Conservation (phyloP, 208 protist species). For the Trypanosoma lewisi region DNA sequence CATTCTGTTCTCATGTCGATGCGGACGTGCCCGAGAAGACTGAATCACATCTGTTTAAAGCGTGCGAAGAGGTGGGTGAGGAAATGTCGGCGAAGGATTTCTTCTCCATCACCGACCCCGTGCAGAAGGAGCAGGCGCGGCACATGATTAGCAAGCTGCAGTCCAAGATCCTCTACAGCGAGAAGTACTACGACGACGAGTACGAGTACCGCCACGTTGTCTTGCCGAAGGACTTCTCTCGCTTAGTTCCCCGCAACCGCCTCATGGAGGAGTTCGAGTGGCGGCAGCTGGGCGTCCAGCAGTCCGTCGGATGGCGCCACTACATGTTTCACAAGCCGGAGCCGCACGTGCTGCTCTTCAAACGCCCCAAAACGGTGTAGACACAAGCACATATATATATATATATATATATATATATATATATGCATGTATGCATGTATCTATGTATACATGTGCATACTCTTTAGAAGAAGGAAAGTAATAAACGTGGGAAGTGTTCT, state of each 20-base stretch:
- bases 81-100: constrained; percentile 54
- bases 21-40: too few relatives aligned
- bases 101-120: constrained; percentile 75
- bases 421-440: neutral
- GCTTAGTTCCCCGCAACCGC: constrained; percentile 85
- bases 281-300: constrained; percentile 96
- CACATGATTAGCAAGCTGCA: constrained; percentile 82
- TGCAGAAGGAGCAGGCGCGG: constrained; percentile 60
- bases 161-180: constrained; percentile 93
- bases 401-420: neutral
- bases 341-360: constrained; percentile 96
- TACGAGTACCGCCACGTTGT: constrained; percentile 99
- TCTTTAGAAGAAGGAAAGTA: too few relatives aligned
- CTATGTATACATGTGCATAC: too few relatives aligned
- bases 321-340: constrained; percentile 98
- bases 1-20: neutral
- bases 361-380: constrained; percentile 59
- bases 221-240: constrained; percentile 94
- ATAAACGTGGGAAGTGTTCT: too few relatives aligned
- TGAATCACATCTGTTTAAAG: neutral
- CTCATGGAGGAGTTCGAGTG: constrained; percentile 97
- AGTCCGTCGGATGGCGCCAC: constrained; percentile 97
- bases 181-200: constrained; percentile 95
- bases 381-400: neutral
- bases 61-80: neutral